Percentiles rank a stretch among this genome's conserved stretches.
These are phyloP conservation scores for Plectosphaerella cucumerina DNA, from an alignment of 2,329 filamentous ascomycete species.

Conservation along the genomic window DNA sequence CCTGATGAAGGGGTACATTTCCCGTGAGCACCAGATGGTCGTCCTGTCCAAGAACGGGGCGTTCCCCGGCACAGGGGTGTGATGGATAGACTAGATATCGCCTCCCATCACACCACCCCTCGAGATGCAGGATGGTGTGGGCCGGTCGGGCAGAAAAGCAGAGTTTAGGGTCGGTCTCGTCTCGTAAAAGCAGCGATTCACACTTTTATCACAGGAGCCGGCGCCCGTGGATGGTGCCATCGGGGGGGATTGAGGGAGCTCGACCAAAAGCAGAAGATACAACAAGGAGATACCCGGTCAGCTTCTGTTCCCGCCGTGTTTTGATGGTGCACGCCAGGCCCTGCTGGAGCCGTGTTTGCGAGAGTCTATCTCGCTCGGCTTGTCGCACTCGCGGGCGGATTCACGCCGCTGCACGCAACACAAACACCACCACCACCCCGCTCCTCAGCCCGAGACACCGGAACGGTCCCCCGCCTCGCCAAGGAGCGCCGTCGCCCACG, in stretches of 20 bases:
- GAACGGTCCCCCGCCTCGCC: not conserved
- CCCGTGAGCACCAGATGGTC: constrained; percentile 82
- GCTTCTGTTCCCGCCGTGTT: too few species aligned
- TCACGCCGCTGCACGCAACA: not conserved
- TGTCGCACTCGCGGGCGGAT: not conserved
- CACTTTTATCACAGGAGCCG: not conserved
- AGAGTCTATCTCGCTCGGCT: not conserved
- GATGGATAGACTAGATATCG: constrained; percentile 6
- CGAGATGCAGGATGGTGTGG: not conserved
- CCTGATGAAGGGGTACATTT: constrained; percentile 97
- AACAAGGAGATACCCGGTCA: too few species aligned
- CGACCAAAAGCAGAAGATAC: too few species aligned
- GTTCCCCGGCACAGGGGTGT: constrained; percentile 84
- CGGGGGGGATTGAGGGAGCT: too few species aligned
- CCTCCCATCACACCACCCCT: not conserved
- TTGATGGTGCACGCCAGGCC: not conserved
- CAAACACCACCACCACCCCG: constrained; percentile 9
- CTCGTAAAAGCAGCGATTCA: not conserved
- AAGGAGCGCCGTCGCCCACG: not conserved
- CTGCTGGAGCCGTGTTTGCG: not conserved
- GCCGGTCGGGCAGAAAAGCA: not conserved
- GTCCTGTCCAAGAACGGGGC: constrained; percentile 90
- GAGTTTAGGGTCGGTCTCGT: not conserved
- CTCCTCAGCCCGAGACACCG: not conserved
- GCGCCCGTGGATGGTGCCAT: too few species aligned